Conservation (phyloP, 306 rosid genomes). For the Citrullus amarus region DNA sequence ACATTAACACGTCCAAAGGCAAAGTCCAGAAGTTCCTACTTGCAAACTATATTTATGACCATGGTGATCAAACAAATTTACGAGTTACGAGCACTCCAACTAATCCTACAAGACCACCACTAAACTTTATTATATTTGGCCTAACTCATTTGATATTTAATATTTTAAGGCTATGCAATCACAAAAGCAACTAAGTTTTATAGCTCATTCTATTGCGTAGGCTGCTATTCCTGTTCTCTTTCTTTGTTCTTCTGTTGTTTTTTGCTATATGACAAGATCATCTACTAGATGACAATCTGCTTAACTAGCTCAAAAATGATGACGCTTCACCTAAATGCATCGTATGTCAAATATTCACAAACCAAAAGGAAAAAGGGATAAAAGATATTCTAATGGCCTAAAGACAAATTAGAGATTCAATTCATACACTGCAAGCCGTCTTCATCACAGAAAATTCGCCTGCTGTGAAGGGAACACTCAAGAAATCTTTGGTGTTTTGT, state of each 20-base stretch:
- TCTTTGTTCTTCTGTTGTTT: background rate
- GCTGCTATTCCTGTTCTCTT: background rate
- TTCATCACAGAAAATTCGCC: constrained; percentile 83
- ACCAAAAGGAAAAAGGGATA: background rate
- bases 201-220: background rate
- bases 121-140: background rate
- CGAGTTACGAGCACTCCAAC: background rate
- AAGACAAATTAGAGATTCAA: constrained; percentile 10
- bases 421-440: constrained; percentile 87
- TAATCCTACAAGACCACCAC: background rate
- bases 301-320: background rate
- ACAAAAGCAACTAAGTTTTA: background rate
- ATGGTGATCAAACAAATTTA: background rate
- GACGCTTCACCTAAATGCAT: background rate
- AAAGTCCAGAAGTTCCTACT: too few relatives aligned
- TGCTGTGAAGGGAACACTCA: constrained; percentile 61
- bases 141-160: background rate
- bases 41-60: background rate
- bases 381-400: background rate
- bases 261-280: background rate
- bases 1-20: too few relatives aligned
- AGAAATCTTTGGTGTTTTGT: constrained; percentile 41
- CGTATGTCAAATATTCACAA: background rate
- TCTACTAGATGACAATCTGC: background rate
- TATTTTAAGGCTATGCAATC: background rate